Conservation (phyloP, 768 basidiomycete genomes). For the Daedalea quercina region DNA sequence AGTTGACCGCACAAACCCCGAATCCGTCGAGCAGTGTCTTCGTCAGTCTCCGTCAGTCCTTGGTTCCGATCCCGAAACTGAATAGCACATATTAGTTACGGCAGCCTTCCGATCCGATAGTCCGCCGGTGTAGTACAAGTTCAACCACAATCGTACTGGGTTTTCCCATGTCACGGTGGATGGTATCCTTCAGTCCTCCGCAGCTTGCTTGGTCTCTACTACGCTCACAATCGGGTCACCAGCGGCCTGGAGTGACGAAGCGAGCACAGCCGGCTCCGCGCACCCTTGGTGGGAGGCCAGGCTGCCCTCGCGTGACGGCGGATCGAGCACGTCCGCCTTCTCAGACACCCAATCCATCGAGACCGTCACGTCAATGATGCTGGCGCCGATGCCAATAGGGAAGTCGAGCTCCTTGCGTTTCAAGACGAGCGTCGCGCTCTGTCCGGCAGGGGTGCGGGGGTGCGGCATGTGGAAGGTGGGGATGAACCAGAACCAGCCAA, state of each 20-base stretch:
- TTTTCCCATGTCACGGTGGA: too few species aligned
- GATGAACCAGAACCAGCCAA: slow-evolving; percentile 86
- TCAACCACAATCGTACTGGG: too few species aligned
- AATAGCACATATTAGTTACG: too few species aligned
- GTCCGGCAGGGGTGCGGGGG: slow-evolving; percentile 22
- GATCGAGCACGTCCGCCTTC: slow-evolving; percentile 13
- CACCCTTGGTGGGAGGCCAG: slow-evolving; percentile 18
- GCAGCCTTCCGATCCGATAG: too few species aligned
- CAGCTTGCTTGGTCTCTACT: slow-evolving; percentile 30
- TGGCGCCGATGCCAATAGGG: slow-evolving; percentile 62
- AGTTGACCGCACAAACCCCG: too few species aligned
- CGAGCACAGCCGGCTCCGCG: slow-evolving; percentile 25
- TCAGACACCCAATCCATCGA: slow-evolving; percentile 35
- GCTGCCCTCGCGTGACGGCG: slow-evolving; percentile 22
- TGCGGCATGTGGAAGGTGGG: slow-evolving; percentile 75
- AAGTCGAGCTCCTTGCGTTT: slow-evolving; percentile 70
- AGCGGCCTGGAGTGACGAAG: slow-evolving; percentile 26
- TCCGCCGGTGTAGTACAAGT: too few species aligned
- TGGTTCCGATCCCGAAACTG: too few species aligned
- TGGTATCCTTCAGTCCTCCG: slow-evolving; percentile 14
- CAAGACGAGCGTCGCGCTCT: slow-evolving; percentile 35
- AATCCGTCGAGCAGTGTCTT: too few species aligned
- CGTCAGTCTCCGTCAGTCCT: too few species aligned
- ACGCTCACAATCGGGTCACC: slow-evolving; percentile 18
- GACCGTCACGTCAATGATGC: slow-evolving; percentile 62